phyloP scores from a whole-genome alignment of 352 stramenopile genomes.

The Elongisporangium undulatum region DNA sequence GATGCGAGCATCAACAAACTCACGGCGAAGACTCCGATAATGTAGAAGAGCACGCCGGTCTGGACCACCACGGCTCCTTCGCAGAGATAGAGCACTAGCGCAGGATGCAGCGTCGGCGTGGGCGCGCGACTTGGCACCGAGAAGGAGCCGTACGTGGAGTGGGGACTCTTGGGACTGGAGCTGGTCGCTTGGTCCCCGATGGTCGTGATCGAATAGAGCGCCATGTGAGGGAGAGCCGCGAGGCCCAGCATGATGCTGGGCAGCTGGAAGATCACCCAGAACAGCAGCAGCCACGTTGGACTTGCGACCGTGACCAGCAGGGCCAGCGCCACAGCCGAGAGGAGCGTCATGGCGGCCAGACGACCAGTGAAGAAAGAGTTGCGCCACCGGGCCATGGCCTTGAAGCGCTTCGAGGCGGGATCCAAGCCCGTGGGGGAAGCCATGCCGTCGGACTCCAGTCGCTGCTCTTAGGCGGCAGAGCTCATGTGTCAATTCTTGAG shows the following conservation, averaged over 20 bases:
- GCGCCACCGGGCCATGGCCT: slow-evolving; percentile 13
- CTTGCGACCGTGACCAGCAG: slow-evolving; percentile 20
- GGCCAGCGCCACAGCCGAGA: slow-evolving; percentile 35
- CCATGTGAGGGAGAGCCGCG: slow-evolving; percentile 37
- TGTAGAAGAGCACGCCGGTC: slow-evolving; percentile 38
- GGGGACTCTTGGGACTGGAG: not conserved
- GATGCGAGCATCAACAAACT: slow-evolving; percentile 13
- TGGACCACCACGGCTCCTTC: slow-evolving; percentile 62
- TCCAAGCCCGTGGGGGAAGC: not conserved
- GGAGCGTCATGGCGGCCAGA: slow-evolving; percentile 39
- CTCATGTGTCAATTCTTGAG: no score
- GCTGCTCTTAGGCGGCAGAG: no score
- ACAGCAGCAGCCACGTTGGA: slow-evolving; percentile 13
- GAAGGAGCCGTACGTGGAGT: not conserved
- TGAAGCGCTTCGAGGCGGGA: not conserved
- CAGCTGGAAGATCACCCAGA: slow-evolving; percentile 45
- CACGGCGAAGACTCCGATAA: slow-evolving; percentile 12
- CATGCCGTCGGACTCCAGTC: not conserved
- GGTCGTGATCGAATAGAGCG: slow-evolving; percentile 25
- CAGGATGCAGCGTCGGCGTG: slow-evolving; percentile 32
- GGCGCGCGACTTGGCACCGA: not conserved
- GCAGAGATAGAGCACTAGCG: slow-evolving; percentile 47
- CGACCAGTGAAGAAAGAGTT: slow-evolving; percentile 74
- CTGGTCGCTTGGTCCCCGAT: slow-evolving; percentile 9
- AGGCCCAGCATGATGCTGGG: slow-evolving; percentile 55